Conservation (phyloP, 352 stramenopile species). For the Phytophthora rubi region DNA sequence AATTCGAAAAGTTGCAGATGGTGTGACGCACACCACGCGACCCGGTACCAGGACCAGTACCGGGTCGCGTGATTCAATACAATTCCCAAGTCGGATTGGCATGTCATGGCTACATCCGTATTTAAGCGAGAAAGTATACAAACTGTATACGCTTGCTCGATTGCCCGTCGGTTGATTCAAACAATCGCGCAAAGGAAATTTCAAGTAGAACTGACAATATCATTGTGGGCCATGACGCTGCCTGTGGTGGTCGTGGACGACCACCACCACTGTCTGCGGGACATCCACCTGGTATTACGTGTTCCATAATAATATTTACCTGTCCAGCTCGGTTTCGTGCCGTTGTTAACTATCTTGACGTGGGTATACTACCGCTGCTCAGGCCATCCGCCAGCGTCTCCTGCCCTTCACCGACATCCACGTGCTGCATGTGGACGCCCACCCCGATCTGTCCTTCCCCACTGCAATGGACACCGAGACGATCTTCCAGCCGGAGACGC, state of each 20-base stretch:
- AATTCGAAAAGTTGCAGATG: slow-evolving; percentile 18
- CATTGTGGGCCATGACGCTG: slow-evolving; percentile 14
- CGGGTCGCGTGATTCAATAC: too few species aligned
- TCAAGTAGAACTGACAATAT: too few species aligned
- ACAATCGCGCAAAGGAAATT: too few species aligned
- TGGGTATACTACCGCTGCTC: not conserved
- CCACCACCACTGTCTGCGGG: slow-evolving; percentile 78
- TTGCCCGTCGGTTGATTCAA: too few species aligned
- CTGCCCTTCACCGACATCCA: slow-evolving; percentile 74
- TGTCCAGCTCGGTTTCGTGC: not conserved
- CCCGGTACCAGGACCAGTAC: too few species aligned
- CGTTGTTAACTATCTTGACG: not conserved
- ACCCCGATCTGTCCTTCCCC: slow-evolving; percentile 87
- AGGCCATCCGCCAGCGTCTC: slow-evolving; percentile 75
- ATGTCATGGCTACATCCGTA: too few species aligned
- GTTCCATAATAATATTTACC: not conserved
- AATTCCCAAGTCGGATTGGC: too few species aligned
- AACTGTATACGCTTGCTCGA: too few species aligned
- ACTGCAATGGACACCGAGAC: slow-evolving; percentile 38
- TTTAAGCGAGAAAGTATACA: too few species aligned
- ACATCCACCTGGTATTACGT: slow-evolving; percentile 61
- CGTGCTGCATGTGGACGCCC: slow-evolving; percentile 86
- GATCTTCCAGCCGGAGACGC: slow-evolving; percentile 67
- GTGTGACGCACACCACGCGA: slow-evolving; percentile 8
- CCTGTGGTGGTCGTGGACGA: slow-evolving; percentile 75